Base-by-base conservation (phyloP, 305 asterid genomes). In the Fraxinus baroniana region DNA sequence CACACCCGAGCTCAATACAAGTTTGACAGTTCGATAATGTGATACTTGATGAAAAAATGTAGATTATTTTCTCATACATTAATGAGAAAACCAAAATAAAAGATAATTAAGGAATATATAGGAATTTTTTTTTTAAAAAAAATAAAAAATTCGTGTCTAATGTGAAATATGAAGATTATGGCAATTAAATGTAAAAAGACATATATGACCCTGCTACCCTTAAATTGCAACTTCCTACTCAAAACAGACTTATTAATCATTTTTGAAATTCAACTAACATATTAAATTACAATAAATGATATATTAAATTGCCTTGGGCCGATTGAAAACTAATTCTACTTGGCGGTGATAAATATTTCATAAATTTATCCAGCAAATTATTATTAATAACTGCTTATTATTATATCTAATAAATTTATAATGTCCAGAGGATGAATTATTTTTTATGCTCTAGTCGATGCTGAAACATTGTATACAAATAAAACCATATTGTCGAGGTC, bases 191-290 rank as follows among this genome's bases (percentile, higher is more conserved):
- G 79, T 64, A 10, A 74, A 35, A 84, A 60, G 73, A 64, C 80
- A 30, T 32, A 7, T 7, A 46, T 15, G 24, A 78, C 33, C 78
- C 66, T 52, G 39, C 71, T 71, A 75, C 15, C 82, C 75, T 78
- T 81, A 62, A 81, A 44, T 44, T 78, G 72, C 33, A 39, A 35
- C 64, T 75, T 74, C 68, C 78, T 73, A 60, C 76, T 74, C 74
- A 39, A 71, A 75, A 62, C 71, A 74, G 81, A 41, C 72, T 80
- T 73, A 83, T 60, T 80, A 84, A 83, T 77, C 39, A 78, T 22
- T 4, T 8, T 39, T 70, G 62, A 46, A 74, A 64, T 17, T 66
- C 72, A 41, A 39, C 32, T 2, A 15, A 28, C 46, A 24, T 30
- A 72, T 81, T 76, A 80, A 37, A 79, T 52, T 75, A 32, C 74